Base-by-base conservation (phyloP, 495 filamentous ascomycete species). In the Lophiostoma macrostomum region DNA sequence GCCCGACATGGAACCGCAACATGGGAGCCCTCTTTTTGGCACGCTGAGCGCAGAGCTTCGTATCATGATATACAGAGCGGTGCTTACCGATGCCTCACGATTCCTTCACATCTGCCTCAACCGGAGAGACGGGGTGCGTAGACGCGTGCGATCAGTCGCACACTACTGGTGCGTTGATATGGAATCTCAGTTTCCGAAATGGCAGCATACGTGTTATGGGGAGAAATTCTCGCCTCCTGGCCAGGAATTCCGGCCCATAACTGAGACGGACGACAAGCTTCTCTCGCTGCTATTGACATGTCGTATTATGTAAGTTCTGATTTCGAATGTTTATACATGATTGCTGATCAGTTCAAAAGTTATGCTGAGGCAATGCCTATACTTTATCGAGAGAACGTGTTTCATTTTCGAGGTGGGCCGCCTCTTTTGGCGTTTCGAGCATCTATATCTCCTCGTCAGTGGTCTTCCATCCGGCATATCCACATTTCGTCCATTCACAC, bases 21-120 rank as follows among this genome's bases (percentile, higher is more conserved):
- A 24, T 13, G 39, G 7, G 10, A 23, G 39, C 18, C 19, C 16
- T 14, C 46, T 50, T 18, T 50, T 50, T n/a, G 13, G 12, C 4
- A 50, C 23, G 28, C 28, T 50, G 25, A 50, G 46, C 31, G 22
- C 31, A 14, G 46, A 50, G 24, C 46, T 50, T 28, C 31, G 46
- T 13, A 37, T 39, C 29, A 12, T 27, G 7, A 39, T 50, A 18
- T 50, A 50, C 24, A 5, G 23, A 8, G 34, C 31, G 14, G 46
- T 25, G 16, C 31, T 50, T 2, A 31, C 12, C 34, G 32, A 50
- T 29, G 32, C 7, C 19, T 14, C 12, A 11, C 46, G 35, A 19
- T 50, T 38, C 18, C 34, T 50, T 14, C 46, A 50, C 32, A 50
- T 50, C 24, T 27, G 31, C 32, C 24, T 11, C n/a, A 50, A 50